A percentile compares a stretch with the other conserved stretches of the same genome.
Evolutionary conservation across 1,139 yeast species (phyloP).

Genomic region (Komagataea norvegica): DNA sequence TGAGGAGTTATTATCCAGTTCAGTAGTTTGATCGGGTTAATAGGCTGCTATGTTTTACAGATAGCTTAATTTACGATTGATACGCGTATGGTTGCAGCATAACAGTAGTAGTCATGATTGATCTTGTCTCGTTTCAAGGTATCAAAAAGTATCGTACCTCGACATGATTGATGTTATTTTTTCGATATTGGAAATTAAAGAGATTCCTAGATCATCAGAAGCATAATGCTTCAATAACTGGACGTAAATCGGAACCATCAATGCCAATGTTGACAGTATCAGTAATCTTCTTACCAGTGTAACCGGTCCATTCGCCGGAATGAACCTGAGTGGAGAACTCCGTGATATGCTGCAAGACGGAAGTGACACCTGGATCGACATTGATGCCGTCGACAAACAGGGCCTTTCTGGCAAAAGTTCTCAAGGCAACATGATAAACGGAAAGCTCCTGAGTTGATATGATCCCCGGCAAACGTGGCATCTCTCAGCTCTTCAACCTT

Average conservation of each 20-base stretch:
- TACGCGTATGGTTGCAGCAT: too few species aligned
- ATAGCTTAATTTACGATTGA: too few species aligned
- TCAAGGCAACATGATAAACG: slow-evolving; percentile 91
- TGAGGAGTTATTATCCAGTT: too few species aligned
- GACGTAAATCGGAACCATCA: slow-evolving; percentile 98
- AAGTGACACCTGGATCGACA: slow-evolving; percentile 85
- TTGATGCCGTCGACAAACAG: slow-evolving; percentile 87
- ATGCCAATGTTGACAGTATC: slow-evolving; percentile 97
- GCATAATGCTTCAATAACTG: slow-evolving; percentile 91
- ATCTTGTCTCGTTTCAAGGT: slow-evolving; percentile 72
- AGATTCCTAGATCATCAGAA: slow-evolving; percentile 62
- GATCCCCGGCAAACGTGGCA: slow-evolving; percentile 86
- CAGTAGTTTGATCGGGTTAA: too few species aligned
- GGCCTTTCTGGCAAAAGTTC: slow-evolving; percentile 80
- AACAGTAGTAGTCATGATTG: too few species aligned
- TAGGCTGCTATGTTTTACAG: too few species aligned
- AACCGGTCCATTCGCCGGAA: slow-evolving; percentile 94
- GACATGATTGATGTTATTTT: too few species aligned
- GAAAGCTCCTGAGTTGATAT: slow-evolving; percentile 94
- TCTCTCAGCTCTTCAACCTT: slow-evolving; percentile 83
- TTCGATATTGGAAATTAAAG: slow-evolving; percentile 96
- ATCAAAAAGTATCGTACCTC: slow-evolving; percentile 97
- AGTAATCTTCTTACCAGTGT: slow-evolving; percentile 89
- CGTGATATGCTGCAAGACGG: slow-evolving; percentile 91
- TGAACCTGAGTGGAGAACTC: slow-evolving; percentile 87